A percentile compares a stretch with the other conserved stretches of the same genome.
Evolutionary conservation across 768 basidiomycete species (phyloP).

Genomic region (Tylopilus intermedius): DNA sequence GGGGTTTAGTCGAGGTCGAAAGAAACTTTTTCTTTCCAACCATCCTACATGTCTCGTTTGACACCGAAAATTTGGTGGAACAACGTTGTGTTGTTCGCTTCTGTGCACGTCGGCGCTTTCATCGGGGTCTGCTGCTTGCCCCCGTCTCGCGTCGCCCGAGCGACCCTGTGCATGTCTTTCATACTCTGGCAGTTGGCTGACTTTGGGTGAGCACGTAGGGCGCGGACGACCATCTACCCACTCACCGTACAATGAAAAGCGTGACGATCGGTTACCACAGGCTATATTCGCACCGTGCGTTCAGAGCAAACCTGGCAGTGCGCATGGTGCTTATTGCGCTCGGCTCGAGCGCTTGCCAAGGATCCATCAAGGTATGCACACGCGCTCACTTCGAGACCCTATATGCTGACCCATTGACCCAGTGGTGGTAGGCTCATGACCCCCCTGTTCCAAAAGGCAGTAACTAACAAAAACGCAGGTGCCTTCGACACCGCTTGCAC

Average conservation of each 20-base stretch:
- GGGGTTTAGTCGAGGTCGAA: no score
- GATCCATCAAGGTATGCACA: conserved; percentile 6
- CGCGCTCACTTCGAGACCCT: no score
- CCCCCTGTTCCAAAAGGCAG: background rate
- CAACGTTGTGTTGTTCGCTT: background rate
- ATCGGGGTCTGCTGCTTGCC: conserved; percentile 6
- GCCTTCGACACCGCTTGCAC: conserved; percentile 11
- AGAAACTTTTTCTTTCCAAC: no score
- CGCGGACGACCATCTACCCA: background rate
- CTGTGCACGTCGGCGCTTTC: conserved; percentile 7
- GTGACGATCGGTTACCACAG: conserved; percentile 13
- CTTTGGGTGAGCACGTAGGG: conserved; percentile 8
- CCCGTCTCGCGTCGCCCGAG: background rate
- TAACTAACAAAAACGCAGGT: conserved; percentile 4
- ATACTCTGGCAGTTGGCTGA: conserved; percentile 6
- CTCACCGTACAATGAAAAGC: conserved; percentile 5
- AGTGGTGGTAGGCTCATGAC: conserved; percentile 9
- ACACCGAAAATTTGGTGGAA: conserved; percentile 8
- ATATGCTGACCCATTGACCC: background rate
- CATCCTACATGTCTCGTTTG: background rate
- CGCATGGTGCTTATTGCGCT: conserved; percentile 3
- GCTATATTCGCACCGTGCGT: conserved; percentile 7
- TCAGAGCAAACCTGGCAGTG: conserved; percentile 1
- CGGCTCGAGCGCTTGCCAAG: conserved; percentile 9
- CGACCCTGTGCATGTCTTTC: conserved; percentile 5